These are phyloP conservation scores for Sphaerulina vaccinii DNA, from an alignment of 2,329 filamentous ascomycete genomes.

Conservation along the genomic window DNA sequence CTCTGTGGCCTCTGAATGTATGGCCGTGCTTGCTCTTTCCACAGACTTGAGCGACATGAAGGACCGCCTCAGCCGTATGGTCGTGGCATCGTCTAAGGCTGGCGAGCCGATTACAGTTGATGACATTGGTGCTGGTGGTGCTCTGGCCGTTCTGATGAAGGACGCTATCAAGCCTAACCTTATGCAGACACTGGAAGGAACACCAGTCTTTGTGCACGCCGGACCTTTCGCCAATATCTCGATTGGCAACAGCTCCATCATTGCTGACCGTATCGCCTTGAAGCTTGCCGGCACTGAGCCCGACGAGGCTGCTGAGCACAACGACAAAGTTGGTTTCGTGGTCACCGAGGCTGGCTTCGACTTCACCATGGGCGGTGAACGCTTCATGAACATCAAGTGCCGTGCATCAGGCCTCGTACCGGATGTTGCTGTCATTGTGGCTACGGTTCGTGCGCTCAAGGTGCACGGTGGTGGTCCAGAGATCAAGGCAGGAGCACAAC, in stretches of 20 bases:
- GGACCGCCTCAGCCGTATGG: constrained; percentile 91
- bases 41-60: constrained; percentile 85
- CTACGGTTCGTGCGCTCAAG: constrained; percentile 92
- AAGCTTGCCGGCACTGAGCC: constrained; percentile 94
- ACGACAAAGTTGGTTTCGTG: constrained; percentile 82
- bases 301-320: constrained; percentile 70
- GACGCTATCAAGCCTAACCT: constrained; percentile 98
- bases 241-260: constrained; percentile 92
- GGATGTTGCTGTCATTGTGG: constrained; percentile 91
- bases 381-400: constrained; percentile 99
- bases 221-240: constrained; percentile 98
- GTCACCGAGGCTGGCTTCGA: constrained; percentile 98
- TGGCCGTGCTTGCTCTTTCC: constrained; percentile 95
- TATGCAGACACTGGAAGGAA: constrained; percentile 97
- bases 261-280: constrained; percentile 91
- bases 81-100: constrained; percentile 78
- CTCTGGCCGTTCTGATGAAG: constrained; percentile 90
- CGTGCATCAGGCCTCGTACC: constrained; percentile 88
- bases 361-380: constrained; percentile 99
- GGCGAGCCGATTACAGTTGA: constrained; percentile 95
- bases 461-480: constrained; percentile 96
- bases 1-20: constrained; percentile 94
- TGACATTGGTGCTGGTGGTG: constrained; percentile 88
- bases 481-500: constrained; percentile 79
- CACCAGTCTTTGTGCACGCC: constrained; percentile 94